Base-by-base conservation (phyloP, 2,329 filamentous ascomycete genomes). In the Podosphaera aphanis region DNA sequence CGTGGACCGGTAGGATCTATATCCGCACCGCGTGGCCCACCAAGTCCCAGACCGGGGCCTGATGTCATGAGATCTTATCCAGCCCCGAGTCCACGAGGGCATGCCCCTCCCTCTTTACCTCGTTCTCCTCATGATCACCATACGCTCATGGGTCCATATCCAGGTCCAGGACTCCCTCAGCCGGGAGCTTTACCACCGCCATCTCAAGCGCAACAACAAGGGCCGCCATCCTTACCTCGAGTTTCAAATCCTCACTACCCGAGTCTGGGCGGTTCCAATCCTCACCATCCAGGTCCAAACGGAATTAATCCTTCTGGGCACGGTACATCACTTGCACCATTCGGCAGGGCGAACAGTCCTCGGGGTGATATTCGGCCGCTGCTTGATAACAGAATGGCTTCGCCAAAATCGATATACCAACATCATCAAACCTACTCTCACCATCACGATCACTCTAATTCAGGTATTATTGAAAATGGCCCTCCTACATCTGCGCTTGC, bases 311-410 rank as follows among this genome's bases (percentile, higher is more conserved):
- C 57, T 2, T 47, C 54, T 33, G 53, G 49, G 13, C 53, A 48
- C 25, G 55, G 54, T 25, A 38, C 15, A 6, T 50, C 56, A 16
- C 64, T 84, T 55, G 78, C 83, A 54, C 73, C 79, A 16, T 93
- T 88, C 64, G 75, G 78, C 47, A 68, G 73, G 48, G 73, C 77
- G 25, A 76, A 76, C 55, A 92, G 82, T 60, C 83, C 86, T 49
- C 74, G 83, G n/a, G 74, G 80, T 44, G 88, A 94, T 52, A 77
- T 85, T 41, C 75, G 85, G 45, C 79, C 81, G 1, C 71, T 90
- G 51, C 73, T 88, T 52, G 86, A 93, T 52, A 83, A 79, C 57
- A 77, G 82, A 49, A 81, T 86, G 63, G 74, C 83, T n/a, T 94
- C 88, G n/a, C 86, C 86, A 48, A 86, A 85, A 57, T 80, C 83